Evolutionary conservation across 495 filamentous ascomycete species (phyloP), one percentile per base, ranked within the genome.

Genomic region (Corynascus novoguineensis): DNA sequence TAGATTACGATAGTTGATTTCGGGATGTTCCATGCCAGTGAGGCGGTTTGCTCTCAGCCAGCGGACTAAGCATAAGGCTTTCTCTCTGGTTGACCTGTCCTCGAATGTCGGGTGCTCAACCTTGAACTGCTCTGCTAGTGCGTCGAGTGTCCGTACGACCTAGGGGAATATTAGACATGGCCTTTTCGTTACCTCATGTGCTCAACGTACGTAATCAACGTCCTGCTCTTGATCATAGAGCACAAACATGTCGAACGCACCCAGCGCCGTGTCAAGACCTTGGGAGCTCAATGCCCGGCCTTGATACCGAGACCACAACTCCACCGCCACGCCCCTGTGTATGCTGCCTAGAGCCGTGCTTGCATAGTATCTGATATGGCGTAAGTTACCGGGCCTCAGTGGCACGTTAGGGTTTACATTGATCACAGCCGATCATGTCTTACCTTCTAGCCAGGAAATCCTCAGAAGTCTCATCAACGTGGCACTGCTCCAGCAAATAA

Each of bases 221-320:
- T 91, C 89, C 17, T 85, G 83, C 40, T 82, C 78, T 14, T 80
- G 77, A 44, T 84, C 85, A 55, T 84, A 81, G 11, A 90, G 74
- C 34, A 93, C 81, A 65, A 96, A 97, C 66, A 97, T 79, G 63
- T 97, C 93, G 63, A 92, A 96, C 21, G 85, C 84, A 14, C 82
- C 86, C 25, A 97, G 72, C 6, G 86, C 89, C 44, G 79, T 77
- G 66, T 95, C 92, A 37, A 96, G 78, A 2, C 64, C 61, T 27
- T 37, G 24, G 22, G 51, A 45, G 52, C 62, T 63, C 40, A 64
- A 37, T 15, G 64, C 63, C 19, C 51, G 63, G 21, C 60, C 61
- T 45, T 77, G 72, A 49, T 72, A 75, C 51, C 76, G 81, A 45
- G 73, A 71, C 92, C 90, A 96, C 66, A 88, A 80, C 27, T 83